A percentile compares a stretch with the other conserved stretches of the same genome.
phyloP scores from a whole-genome alignment of 1,284 basidiomycete genomes.

The Xerocomus alliaceus region DNA sequence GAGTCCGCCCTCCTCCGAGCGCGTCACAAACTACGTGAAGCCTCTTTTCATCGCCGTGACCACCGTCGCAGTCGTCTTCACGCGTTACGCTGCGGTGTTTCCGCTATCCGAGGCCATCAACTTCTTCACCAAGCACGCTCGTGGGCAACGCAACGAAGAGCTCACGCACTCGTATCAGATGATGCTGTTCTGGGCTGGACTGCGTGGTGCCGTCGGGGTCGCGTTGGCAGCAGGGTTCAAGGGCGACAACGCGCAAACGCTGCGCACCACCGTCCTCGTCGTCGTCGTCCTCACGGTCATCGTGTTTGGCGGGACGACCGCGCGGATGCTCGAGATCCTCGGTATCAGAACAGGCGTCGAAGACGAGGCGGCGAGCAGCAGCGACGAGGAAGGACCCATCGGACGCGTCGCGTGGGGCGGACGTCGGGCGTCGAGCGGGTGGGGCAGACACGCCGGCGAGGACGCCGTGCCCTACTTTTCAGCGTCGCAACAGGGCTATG shows the following conservation, averaged over 20 bases:
- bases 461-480: slow-evolving; percentile 43
- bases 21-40: slow-evolving; percentile 87
- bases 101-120: slow-evolving; percentile 97
- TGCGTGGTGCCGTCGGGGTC: slow-evolving; percentile 96
- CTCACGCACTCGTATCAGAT: slow-evolving; percentile 95
- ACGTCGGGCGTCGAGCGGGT: no score
- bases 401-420: slow-evolving; percentile 33
- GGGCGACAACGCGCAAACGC: slow-evolving; percentile 87
- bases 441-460: slow-evolving; percentile 51
- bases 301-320: slow-evolving; percentile 95
- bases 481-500: slow-evolving; percentile 44
- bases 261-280: slow-evolving; percentile 93
- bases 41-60: slow-evolving; percentile 94
- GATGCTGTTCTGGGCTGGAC: slow-evolving; percentile 99
- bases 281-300: slow-evolving; percentile 96
- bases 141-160: slow-evolving; percentile 86
- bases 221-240: slow-evolving; percentile 95
- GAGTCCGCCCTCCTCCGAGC: slow-evolving; percentile 71
- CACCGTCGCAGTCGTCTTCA: slow-evolving; percentile 89
- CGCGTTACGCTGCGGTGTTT: slow-evolving; percentile 95
- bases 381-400: slow-evolving; percentile 68
- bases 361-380: slow-evolving; percentile 83
- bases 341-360: slow-evolving; percentile 96
- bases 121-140: slow-evolving; percentile 81
- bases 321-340: slow-evolving; percentile 96